Conservation (phyloP, 129 eudicot genomes). For the Kitagawia praeruptora region DNA sequence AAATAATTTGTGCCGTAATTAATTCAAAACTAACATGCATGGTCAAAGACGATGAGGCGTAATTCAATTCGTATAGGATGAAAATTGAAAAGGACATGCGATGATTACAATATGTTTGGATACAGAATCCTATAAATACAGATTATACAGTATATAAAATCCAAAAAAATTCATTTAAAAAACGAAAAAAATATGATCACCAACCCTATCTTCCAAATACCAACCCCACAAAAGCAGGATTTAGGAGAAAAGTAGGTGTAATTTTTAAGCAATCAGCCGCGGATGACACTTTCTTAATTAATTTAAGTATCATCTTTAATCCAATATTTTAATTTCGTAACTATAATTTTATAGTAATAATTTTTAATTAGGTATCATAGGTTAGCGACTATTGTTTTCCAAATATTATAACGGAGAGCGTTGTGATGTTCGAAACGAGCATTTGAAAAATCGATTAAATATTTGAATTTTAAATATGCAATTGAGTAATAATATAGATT, state of each 20-base stretch:
- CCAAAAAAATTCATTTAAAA: not conserved
- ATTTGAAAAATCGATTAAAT: no score
- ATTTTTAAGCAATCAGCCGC: not conserved
- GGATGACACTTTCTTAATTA: not conserved
- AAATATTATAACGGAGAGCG: no score
- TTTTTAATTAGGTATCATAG: no score
- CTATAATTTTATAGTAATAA: no score
- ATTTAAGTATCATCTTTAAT: not conserved
- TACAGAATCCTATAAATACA: not conserved
- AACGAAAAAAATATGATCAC: not conserved
- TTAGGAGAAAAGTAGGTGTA: not conserved
- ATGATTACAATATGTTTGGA: not conserved
- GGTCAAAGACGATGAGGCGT: not conserved
- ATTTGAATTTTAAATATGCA: no score
- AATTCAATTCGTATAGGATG: not conserved
- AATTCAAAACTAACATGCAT: not conserved
- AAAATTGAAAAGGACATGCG: not conserved
- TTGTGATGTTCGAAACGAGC: no score
- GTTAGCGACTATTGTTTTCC: no score
- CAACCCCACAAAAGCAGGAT: slow-evolving; percentile 16
- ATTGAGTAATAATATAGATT: no score
- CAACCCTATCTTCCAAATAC: slow-evolving; percentile 15
- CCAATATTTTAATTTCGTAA: not conserved
- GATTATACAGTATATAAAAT: not conserved
- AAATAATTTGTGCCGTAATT: no score